Evolutionary conservation across 208 protist genomes (phyloP).

Genomic region (Acanthamoeba sp.): DNA sequence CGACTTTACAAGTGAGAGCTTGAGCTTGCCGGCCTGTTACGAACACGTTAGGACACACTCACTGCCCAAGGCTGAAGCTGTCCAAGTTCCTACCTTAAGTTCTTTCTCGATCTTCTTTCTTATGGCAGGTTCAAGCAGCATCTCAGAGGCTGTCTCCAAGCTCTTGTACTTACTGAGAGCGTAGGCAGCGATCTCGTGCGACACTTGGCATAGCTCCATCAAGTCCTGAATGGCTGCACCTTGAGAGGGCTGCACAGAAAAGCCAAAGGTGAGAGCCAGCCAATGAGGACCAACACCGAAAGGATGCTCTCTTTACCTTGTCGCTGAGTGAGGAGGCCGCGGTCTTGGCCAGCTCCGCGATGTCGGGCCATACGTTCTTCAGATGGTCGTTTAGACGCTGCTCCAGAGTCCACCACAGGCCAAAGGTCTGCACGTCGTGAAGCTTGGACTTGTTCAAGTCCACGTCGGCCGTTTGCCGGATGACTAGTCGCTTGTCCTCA

Average conservation of each 20-base stretch:
- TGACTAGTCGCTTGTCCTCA: background rate
- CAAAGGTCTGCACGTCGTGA: background rate
- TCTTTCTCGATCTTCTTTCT: constrained; percentile 3
- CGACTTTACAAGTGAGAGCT: background rate
- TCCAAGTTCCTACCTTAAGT: too few relatives aligned
- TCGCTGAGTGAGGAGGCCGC: background rate
- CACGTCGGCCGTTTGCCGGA: background rate
- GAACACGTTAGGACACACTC: too few relatives aligned
- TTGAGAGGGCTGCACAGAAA: background rate
- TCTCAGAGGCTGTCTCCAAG: constrained; percentile 10
- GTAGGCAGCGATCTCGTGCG: background rate
- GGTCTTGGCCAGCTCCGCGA: background rate
- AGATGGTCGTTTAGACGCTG: constrained; percentile 12
- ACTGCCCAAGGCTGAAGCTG: too few relatives aligned
- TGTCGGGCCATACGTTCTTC: background rate
- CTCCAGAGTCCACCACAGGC: constrained; percentile 19
- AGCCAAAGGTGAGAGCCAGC: too few relatives aligned
- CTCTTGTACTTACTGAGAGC: background rate
- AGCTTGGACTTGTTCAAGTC: constrained; percentile 43
- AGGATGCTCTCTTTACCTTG: background rate
- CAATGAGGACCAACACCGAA: background rate
- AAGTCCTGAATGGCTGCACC: background rate
- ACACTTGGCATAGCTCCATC: constrained; percentile 43
- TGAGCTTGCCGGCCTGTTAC: constrained; percentile 4
- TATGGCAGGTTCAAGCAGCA: constrained; percentile 12